Percentiles rank a stretch among this genome's conserved stretches.
These are phyloP conservation scores for Cairneyella variabilis DNA, from an alignment of 495 filamentous ascomycete genomes.

Conservation along the genomic window DNA sequence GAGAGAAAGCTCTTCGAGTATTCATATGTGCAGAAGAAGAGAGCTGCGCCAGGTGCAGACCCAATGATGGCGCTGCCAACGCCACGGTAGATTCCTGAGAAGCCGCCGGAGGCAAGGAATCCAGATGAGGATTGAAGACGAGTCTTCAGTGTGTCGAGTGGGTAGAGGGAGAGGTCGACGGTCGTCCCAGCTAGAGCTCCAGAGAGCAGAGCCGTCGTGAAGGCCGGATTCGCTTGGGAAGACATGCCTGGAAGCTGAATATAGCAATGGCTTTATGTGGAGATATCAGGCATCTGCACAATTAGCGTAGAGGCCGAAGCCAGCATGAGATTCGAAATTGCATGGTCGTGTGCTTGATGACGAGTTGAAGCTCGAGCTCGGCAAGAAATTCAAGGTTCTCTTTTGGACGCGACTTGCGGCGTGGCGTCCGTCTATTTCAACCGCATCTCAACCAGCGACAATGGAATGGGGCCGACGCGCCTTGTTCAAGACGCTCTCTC, in stretches of 20 bases:
- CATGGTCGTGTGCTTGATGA: slow-evolving; percentile 10
- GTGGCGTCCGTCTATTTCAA: not conserved
- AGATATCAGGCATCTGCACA: not conserved
- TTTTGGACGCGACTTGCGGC: slow-evolving; percentile 5
- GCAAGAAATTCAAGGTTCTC: not conserved
- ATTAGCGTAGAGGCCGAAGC: slow-evolving; percentile 16
- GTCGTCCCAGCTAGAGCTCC: slow-evolving; percentile 82
- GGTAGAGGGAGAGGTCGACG: slow-evolving; percentile 86
- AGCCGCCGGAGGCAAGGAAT: slow-evolving; percentile 73
- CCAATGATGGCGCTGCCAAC: slow-evolving; percentile 72
- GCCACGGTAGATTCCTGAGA: slow-evolving; percentile 68
- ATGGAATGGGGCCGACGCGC: slow-evolving; percentile 1
- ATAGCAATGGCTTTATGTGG: too few relatives aligned
- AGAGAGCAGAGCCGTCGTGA: slow-evolving; percentile 56
- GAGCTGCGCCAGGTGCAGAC: slow-evolving; percentile 94
- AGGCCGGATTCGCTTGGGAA: slow-evolving; percentile 29
- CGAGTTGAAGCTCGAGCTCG: slow-evolving; percentile 13
- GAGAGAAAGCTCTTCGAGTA: slow-evolving; percentile 60
- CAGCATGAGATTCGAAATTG: slow-evolving; percentile 2
- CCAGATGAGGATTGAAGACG: slow-evolving; percentile 84
- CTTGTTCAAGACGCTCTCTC: not conserved
- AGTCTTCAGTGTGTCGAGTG: slow-evolving; percentile 88
- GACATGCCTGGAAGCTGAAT: too few relatives aligned
- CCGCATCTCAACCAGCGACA: not conserved
- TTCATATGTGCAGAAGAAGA: slow-evolving; percentile 98